Evolutionary conservation across 2,329 filamentous ascomycete genomes (phyloP), one percentile per base, ranked within the genome.

Genomic region (Raffaelea albimanens): DNA sequence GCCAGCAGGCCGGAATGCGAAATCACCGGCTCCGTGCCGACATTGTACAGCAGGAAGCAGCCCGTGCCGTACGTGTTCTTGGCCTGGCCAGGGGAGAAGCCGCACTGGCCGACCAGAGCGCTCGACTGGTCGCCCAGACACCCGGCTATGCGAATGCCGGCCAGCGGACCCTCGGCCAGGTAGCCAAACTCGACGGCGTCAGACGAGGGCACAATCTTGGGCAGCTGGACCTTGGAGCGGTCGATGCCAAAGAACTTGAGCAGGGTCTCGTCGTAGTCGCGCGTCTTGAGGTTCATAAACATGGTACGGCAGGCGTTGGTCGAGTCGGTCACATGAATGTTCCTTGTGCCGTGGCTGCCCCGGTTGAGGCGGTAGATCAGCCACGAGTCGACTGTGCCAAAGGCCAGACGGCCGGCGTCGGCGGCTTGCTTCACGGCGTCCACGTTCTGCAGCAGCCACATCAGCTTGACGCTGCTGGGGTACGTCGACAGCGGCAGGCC

Each of bases 21-120:
- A 50, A 95, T 84, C 46, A 95, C 87, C 7, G 89, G 89, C 63
- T 88, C 82, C 38, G 81, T 75, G 45, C 89, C 89, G 31, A 94
- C 85, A 58, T 95, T 94, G 69, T 93, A 94, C 4, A 95, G 75
- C 55, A 95, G 69, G 70, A 95, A 95, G 62, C 87, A 93, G 39
- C 88, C 88, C 0, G 88, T 95, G 36, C 88, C 88, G 61, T 94
- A 94, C 0, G 88, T 95, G 65, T 93, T 94, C 72, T 95, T 95
- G 40, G 87, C 89, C 57, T 81, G 78, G 45, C 89, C 89, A 1
- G 87, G 82, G 3, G 73, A 76, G 67, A 95, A 95, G 14, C 85
- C 88, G 61, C 85, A 85, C 63, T 94, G 87, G 42, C 88, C 88
- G 19, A 95, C 87, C 44, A 95, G 70, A 16, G 88, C 88, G 46